phyloP scores from a whole-genome alignment of 2,329 filamentous ascomycete genomes.

The Diaporthe vaccinii region DNA sequence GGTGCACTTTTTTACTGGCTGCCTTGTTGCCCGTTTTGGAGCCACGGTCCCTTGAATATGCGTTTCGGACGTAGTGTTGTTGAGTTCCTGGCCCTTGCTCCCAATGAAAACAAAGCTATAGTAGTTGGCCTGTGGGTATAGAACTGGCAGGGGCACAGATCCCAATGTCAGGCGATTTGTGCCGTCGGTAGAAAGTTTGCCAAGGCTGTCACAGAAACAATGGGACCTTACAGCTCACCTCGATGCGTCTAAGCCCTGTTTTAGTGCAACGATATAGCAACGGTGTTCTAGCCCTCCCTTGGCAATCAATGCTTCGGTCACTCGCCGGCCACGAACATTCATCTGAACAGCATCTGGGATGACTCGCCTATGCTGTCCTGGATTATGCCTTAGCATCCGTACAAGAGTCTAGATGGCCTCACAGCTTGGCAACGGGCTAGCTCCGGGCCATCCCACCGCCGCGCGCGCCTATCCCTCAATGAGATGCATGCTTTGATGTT shows the following conservation, averaged over 20 bases:
- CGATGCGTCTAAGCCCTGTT: conserved; percentile 1
- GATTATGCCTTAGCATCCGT: not conserved
- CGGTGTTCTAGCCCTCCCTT: conserved; percentile 5
- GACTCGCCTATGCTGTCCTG: not conserved
- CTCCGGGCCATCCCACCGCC: conserved; percentile 7
- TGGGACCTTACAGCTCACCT: conserved; percentile 7
- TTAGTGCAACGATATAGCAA: not conserved
- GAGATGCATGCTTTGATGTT: not conserved
- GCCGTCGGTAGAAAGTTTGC: conserved; percentile 2
- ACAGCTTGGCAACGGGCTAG: conserved; percentile 13
- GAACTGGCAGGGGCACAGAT: not conserved
- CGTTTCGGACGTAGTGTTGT: not conserved
- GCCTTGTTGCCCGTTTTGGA: not conserved
- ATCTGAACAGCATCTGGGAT: not conserved
- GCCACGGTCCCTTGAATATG: not conserved
- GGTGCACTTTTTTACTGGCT: not conserved
- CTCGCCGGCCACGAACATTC: not conserved
- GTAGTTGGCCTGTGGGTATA: not conserved
- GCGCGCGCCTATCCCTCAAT: not conserved
- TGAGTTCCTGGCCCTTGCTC: not conserved
- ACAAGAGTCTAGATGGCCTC: not conserved
- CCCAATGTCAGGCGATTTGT: not conserved
- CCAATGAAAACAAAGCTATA: not conserved
- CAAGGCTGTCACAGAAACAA: conserved; percentile 25
- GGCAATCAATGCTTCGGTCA: conserved; percentile 7